Evolutionary conservation across 257 asterid genomes (phyloP).

Genomic region (Capsicum chinense): DNA sequence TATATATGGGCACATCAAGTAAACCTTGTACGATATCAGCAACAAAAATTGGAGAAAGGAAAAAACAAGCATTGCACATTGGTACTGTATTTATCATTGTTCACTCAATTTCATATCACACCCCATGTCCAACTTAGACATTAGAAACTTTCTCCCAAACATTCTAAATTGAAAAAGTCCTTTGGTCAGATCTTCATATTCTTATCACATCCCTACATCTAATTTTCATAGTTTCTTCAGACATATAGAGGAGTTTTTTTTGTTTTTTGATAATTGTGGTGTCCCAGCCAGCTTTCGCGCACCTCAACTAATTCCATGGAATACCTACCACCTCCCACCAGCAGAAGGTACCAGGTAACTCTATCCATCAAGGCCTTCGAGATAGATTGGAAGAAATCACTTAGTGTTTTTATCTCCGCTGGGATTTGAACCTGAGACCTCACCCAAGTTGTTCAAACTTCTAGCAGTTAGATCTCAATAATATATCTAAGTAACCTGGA

Average conservation of each 20-base stretch:
- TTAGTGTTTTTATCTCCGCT: too few species aligned
- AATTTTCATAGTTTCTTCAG: not conserved
- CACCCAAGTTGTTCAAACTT: slow-evolving; percentile 1
- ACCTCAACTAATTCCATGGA: too few species aligned
- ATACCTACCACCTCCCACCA: too few species aligned
- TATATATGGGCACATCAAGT: slow-evolving; percentile 4
- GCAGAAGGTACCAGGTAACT: too few species aligned
- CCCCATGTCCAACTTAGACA: not conserved
- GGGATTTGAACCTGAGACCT: too few species aligned
- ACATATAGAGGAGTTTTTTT: not conserved
- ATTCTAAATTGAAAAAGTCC: not conserved
- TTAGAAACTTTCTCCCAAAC: not conserved
- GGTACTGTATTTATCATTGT: not conserved
- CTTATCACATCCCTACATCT: not conserved
- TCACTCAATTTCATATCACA: not conserved
- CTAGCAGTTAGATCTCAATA: slow-evolving; percentile 3
- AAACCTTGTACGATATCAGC: not conserved
- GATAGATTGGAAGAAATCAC: too few species aligned
- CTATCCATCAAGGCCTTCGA: too few species aligned
- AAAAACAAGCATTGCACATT: not conserved
- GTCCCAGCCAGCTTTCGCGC: too few species aligned
- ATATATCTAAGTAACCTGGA: not conserved
- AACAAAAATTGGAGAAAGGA: not conserved
- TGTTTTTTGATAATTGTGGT: too few species aligned
- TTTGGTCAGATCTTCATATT: not conserved